phyloP scores from a whole-genome alignment of 2,329 filamentous ascomycete species.

The Fusarium pseudograminearum region DNA sequence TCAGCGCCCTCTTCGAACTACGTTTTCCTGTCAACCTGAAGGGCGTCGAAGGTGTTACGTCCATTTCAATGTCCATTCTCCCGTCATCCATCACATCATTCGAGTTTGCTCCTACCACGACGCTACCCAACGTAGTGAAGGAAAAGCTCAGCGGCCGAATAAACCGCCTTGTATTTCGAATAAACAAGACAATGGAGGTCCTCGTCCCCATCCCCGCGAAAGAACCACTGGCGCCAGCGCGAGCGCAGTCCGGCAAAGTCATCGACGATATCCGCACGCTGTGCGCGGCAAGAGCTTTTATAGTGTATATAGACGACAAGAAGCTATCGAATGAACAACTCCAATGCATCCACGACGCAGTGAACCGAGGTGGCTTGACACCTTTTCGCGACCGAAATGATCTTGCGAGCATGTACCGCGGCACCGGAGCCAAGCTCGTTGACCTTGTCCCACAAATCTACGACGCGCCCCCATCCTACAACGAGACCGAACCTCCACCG shows the following conservation, averaged over 20 bases:
- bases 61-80: conserved; percentile 4
- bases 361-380: background rate
- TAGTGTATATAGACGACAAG: conserved; percentile 24
- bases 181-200: background rate
- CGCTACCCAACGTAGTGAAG: background rate
- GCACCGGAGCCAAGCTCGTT: conserved; percentile 10
- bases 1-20: conserved; percentile 5
- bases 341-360: conserved; percentile 14
- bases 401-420: conserved; percentile 22
- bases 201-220: background rate
- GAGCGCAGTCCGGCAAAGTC: conserved; percentile 28
- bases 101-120: background rate
- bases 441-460: background rate
- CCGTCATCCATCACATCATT: conserved; percentile 29
- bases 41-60: conserved; percentile 8
- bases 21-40: conserved; percentile 27
- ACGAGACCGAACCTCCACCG: conserved; percentile 11
- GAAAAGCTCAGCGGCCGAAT: conserved; percentile 10
- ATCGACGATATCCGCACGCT: conserved; percentile 29
- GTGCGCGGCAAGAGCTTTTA: conserved; percentile 5
- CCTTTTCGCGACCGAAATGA: background rate
- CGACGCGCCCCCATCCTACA: conserved; percentile 18
- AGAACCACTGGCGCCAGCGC: conserved; percentile 16
- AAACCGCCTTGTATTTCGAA: conserved; percentile 2
- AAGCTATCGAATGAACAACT: conserved; percentile 28